Conservation (phyloP, 2,329 filamentous ascomycete genomes). For the Venturia effusa region DNA sequence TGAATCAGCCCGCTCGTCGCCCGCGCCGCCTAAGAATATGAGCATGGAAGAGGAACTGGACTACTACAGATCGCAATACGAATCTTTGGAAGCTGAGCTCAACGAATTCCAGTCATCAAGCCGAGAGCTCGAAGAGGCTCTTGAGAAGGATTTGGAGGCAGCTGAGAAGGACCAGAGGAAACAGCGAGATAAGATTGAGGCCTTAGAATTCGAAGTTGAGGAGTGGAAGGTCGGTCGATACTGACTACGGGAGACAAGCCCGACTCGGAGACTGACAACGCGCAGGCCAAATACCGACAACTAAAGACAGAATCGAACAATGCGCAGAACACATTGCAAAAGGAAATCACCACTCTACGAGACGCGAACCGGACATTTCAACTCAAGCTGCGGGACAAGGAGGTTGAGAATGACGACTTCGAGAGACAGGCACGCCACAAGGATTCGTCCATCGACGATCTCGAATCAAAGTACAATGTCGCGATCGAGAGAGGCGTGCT, state of each 20-base stretch:
- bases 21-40: conserved; percentile 10
- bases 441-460: conserved; percentile 86
- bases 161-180: conserved; percentile 86
- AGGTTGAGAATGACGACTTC: conserved; percentile 97
- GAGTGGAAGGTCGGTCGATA: conserved; percentile 82
- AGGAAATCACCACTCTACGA: conserved; percentile 86
- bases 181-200: conserved; percentile 79
- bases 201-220: conserved; percentile 76
- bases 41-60: conserved; percentile 62
- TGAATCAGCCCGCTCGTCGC: conserved; percentile 8
- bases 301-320: conserved; percentile 78
- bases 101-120: conserved; percentile 90
- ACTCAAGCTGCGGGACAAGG: conserved; percentile 80
- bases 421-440: conserved; percentile 94
- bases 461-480: conserved; percentile 95
- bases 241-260: not conserved
- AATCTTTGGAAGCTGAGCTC: conserved; percentile 81
- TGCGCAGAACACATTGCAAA: conserved; percentile 79
- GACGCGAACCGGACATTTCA: conserved; percentile 74
- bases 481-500: conserved; percentile 85
- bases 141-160: conserved; percentile 92
- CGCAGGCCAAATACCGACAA: conserved; percentile 87
- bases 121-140: conserved; percentile 83
- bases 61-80: conserved; percentile 96
- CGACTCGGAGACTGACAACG: not conserved